phyloP scores from a whole-genome alignment of 352 stramenopile species.

The Blastocystis hominis region DNA sequence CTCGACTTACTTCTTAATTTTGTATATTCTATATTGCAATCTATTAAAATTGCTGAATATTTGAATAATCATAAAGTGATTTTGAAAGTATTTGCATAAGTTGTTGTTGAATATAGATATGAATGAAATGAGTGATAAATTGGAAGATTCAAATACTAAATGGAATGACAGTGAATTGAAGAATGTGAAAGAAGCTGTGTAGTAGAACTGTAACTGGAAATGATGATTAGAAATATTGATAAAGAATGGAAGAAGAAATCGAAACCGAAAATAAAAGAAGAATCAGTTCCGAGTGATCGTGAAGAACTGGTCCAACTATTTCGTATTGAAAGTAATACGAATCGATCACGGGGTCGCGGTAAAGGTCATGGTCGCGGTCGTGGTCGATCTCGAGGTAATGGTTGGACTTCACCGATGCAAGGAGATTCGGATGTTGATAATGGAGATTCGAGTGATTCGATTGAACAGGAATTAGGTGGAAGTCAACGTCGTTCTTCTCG shows the following conservation, averaged over 20 bases:
- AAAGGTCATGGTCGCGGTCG: neutral
- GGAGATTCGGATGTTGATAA: neutral
- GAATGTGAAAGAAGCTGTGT: neutral
- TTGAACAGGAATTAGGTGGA: neutral
- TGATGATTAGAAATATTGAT: neutral
- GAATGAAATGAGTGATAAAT: neutral
- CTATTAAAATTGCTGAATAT: no score
- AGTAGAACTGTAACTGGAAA: neutral
- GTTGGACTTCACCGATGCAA: neutral
- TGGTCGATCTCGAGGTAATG: neutral
- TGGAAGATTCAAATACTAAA: neutral
- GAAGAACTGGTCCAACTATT: neutral
- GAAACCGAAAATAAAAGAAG: neutral
- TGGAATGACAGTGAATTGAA: neutral
- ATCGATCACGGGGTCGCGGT: neutral
- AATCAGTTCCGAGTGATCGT: neutral
- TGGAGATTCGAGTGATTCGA: conserved; percentile 16
- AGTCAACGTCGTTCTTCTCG: neutral
- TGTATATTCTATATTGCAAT: no score
- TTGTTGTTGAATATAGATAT: neutral
- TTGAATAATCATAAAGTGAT: no score
- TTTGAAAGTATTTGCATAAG: no score
- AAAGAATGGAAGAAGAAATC: neutral
- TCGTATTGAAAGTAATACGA: neutral
- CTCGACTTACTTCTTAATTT: no score